Evolutionary conservation across 768 basidiomycete genomes (phyloP).

Genomic region (Agrocybe chaxingu): DNA sequence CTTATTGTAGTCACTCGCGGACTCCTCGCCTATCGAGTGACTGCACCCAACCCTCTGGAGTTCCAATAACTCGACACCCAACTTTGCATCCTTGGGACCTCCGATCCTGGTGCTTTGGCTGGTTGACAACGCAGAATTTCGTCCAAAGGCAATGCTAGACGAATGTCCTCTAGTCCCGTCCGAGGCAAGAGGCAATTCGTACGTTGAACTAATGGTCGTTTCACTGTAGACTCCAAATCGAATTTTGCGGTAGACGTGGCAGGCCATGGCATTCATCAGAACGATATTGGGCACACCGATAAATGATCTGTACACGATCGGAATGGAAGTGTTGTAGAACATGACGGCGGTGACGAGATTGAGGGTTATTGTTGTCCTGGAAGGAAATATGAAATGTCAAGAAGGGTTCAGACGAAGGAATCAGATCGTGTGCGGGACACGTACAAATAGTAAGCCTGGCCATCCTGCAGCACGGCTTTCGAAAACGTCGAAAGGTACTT

Average conservation of each 20-base stretch:
- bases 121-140: too few relatives aligned
- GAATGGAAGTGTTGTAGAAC: conserved; percentile 3
- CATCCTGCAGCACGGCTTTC: conserved; percentile 22
- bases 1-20: too few relatives aligned
- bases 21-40: too few relatives aligned
- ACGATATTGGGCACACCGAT: conserved; percentile 6
- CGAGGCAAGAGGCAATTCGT: too few relatives aligned
- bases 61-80: too few relatives aligned
- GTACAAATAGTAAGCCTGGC: conserved; percentile 17
- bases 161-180: too few relatives aligned
- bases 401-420: too few relatives aligned
- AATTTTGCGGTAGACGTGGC: conserved; percentile 9
- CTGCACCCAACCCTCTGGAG: too few relatives aligned
- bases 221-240: neutral
- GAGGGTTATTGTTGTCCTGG: neutral
- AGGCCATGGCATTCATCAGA: conserved; percentile 13
- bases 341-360: conserved; percentile 1
- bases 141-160: too few relatives aligned
- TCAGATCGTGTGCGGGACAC: neutral
- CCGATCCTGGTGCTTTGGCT: too few relatives aligned
- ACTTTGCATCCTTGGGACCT: too few relatives aligned
- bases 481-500: conserved; percentile 22
- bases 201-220: too few relatives aligned
- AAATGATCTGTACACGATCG: conserved; percentile 2
- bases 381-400: neutral